A percentile compares a stretch with the other conserved stretches of the same genome.
phyloP scores from a whole-genome alignment of 257 asterid species.

The Verbascum thapsus region DNA sequence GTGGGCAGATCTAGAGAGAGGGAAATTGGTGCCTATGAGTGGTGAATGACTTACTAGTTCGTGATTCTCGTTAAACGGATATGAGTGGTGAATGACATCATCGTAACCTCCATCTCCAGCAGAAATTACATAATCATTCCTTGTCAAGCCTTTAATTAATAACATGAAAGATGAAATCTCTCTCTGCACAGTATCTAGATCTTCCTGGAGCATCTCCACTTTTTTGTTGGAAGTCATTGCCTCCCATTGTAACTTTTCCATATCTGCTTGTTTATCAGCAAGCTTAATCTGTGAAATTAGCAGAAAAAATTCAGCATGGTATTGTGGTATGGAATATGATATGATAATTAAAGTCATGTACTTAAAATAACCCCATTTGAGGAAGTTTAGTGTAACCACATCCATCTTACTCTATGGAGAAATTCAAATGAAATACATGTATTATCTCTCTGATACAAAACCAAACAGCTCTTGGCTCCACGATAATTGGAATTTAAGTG shows the following conservation, averaged over 20 bases:
- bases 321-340: neutral
- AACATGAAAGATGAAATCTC: slow-evolving; percentile 69
- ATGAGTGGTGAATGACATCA: no score
- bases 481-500: neutral
- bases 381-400: slow-evolving; percentile 1
- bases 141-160: slow-evolving; percentile 64
- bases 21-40: neutral
- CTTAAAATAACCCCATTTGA: neutral
- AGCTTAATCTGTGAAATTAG: slow-evolving; percentile 62
- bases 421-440: neutral
- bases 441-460: neutral
- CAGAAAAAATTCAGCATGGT: neutral
- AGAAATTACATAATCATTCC: slow-evolving; percentile 34
- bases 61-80: slow-evolving; percentile 41
- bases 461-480: slow-evolving; percentile 3
- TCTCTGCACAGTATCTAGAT: slow-evolving; percentile 61
- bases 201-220: slow-evolving; percentile 75
- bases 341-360: no score
- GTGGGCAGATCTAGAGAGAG: neutral
- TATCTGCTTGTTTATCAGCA: slow-evolving; percentile 97
- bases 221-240: slow-evolving; percentile 68
- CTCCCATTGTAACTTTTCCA: slow-evolving; percentile 93
- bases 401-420: neutral
- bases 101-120: slow-evolving; percentile 61
- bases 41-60: slow-evolving; percentile 56